Evolutionary conservation across 2,329 filamentous ascomycete species (phyloP), one percentile per base, ranked within the genome.

Genomic region (Delphinella strobiligena): DNA sequence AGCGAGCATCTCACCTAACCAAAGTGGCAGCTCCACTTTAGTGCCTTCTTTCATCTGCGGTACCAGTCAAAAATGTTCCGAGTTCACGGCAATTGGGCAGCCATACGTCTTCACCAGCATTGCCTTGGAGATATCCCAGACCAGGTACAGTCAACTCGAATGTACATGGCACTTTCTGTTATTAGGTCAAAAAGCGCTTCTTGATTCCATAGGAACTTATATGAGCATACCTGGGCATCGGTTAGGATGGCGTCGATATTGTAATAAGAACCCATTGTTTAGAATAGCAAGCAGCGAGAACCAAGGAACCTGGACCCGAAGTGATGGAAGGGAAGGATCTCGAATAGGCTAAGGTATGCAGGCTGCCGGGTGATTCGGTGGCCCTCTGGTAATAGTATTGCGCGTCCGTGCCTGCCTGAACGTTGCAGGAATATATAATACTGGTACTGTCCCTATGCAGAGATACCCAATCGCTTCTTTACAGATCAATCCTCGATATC

Each of bases 1-100:
- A 19, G 85, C 84, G 38, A 98, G 82, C 74, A 95, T 89, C 61
- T 94, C 85, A 49, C 82, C 87, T 10, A 98, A 78, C 91, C 91
- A 98, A 49, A 96, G 72, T 2, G 91, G 91, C 1, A 96, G 77
- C 45, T 82, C 75, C 34, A 96, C 71, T 32, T 80, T 78, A 1
- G 86, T 89, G 44, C 84, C 83, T 40, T 79, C 64, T 59, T 89
- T 91, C 52, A 96, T 79, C 56, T 82, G 63, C 16, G 27, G 34
- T 4, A 33, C 33, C 15, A 37, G 34, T 31, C 35, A 8, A 17
- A 34, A 19, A 36, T 32, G 15, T 32, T 11, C 5, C 16, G n/a
- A 38, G 16, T 31, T 4, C 5, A 22, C n/a, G 10, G 2, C 19
- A 14, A 18, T 34, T 31, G 33, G 31, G 31, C 15, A 30, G 19